Conservation (phyloP, 1,284 basidiomycete genomes). For the Ceratobasidium sp. region DNA sequence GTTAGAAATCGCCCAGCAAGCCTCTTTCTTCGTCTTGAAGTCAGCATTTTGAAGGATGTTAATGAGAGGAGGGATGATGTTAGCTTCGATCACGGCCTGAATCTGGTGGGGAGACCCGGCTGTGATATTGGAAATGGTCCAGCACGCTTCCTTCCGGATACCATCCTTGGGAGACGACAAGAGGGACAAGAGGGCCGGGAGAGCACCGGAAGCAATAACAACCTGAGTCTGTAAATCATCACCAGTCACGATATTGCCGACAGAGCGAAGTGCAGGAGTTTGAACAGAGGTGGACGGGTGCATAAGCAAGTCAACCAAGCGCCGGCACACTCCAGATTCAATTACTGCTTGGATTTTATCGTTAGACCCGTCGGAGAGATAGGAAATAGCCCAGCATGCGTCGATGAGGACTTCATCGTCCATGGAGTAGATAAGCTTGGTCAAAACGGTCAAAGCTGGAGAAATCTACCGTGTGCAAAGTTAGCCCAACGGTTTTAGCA, state of each 20-base stretch:
- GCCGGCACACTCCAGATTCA: conserved; percentile 96
- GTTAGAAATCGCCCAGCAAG: conserved; percentile 99
- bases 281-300: conserved; percentile 89
- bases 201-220: conserved; percentile 71
- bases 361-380: conserved; percentile 98
- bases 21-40: conserved; percentile 99
- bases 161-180: conserved; percentile 73
- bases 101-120: conserved; percentile 98
- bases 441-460: conserved; percentile 94
- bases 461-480: conserved; percentile 76
- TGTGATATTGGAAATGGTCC: conserved; percentile 99
- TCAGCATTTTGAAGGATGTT: conserved; percentile 98
- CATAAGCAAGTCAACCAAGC: conserved; percentile 97
- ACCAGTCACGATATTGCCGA: conserved; percentile 76
- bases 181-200: conserved; percentile 70
- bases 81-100: conserved; percentile 78
- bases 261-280: conserved; percentile 73
- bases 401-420: conserved; percentile 99
- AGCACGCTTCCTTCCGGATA: conserved; percentile 93
- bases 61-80: conserved; percentile 97
- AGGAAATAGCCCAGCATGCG: conserved; percentile 99
- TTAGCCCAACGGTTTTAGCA: conserved; percentile 3
- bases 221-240: conserved; percentile 77
- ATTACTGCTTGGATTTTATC: conserved; percentile 99
- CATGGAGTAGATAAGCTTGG: conserved; percentile 98